Evolutionary conservation across 2,329 filamentous ascomycete genomes (phyloP).

Genomic region (Fonsecaea pedrosoi): DNA sequence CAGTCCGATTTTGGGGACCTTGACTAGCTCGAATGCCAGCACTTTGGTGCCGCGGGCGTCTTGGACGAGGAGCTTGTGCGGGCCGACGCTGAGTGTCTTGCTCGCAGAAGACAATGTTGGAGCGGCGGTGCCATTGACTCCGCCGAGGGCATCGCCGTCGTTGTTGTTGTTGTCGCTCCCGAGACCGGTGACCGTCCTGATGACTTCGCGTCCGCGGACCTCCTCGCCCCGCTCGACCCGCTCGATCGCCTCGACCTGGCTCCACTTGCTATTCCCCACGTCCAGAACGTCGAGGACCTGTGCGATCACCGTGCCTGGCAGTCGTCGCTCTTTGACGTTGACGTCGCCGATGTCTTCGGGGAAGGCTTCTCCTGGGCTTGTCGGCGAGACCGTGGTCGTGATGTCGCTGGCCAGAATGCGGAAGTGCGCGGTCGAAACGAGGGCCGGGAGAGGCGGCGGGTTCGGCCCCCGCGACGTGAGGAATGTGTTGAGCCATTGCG

Average conservation of each 20-base stretch:
- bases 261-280: slow-evolving; percentile 78
- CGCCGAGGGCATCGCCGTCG: slow-evolving; percentile 13
- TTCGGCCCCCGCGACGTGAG: slow-evolving; percentile 62
- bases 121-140: slow-evolving; percentile 24
- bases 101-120: slow-evolving; percentile 35
- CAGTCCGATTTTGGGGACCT: slow-evolving; percentile 70
- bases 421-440: slow-evolving; percentile 79
- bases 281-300: slow-evolving; percentile 90
- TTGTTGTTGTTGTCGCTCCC: slow-evolving; percentile 49
- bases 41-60: slow-evolving; percentile 74
- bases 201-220: slow-evolving; percentile 75
- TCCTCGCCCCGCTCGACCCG: slow-evolving; percentile 59
- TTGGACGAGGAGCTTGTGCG: slow-evolving; percentile 82
- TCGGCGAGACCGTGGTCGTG: slow-evolving; percentile 61
- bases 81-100: slow-evolving; percentile 56
- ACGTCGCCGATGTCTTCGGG: slow-evolving; percentile 65
- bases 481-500: slow-evolving; percentile 58
- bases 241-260: slow-evolving; percentile 77
- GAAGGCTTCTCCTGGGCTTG: slow-evolving; percentile 55
- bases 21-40: slow-evolving; percentile 74
- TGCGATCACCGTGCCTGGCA: slow-evolving; percentile 71
- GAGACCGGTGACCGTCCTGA: slow-evolving; percentile 70
- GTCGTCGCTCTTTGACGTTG: slow-evolving; percentile 59
- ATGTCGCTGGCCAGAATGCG: slow-evolving; percentile 82
- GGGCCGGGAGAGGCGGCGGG: slow-evolving; percentile 65